Evolutionary conservation across 2,329 filamentous ascomycete species (phyloP), one percentile per base, ranked within the genome.

Genomic region (Aspergillus puulaauensis): DNA sequence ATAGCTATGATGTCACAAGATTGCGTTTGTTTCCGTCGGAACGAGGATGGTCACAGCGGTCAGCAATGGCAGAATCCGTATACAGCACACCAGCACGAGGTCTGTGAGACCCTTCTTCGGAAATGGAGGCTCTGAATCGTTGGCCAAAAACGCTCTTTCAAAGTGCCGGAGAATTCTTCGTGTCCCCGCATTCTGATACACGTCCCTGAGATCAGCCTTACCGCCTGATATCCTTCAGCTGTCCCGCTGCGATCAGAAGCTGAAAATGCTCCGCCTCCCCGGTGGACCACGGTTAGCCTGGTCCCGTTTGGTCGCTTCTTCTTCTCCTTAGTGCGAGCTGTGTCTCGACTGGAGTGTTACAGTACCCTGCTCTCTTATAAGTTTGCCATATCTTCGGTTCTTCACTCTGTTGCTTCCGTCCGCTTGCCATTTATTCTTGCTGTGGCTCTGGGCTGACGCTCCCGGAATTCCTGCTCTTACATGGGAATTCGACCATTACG

Each of bases 401-500:
- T 51, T 59, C 47, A 23, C 40, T 59, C 41, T 23, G 41, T 35
- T 50, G 41, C 27, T 54, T 52, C 49, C 51, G 31, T 41, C 52
- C 52, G 7, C 35, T 40, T 41, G 24, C 35, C 52, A 49, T 39
- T 27, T 58, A 48, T 33, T 55, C 46, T 19, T 49, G 55, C 53
- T 51, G 44, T 44, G 54, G 27, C 40, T n/a, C 45, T 60, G 39
- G 59, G 58, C 54, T 61, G n/a, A 67, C 66, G 67, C 59, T 63
- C 59, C 55, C 60, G 64, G 62, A 65, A 62, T 37, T 49, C 56
- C 57, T 37, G 50, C 23, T 63, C 41, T 58, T 59, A 59, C 49
- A 67, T 66, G 64, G 66, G 62, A 66, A 58, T 67, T 62, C 61
- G 67, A 64, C 65, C 63, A 54, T 64, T 70, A 64, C 52, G 27